A percentile compares a stretch with the other conserved stretches of the same genome.
These are phyloP conservation scores for Botrytis pseudocinerea DNA, from an alignment of 2,329 filamentous ascomycete species.

Conservation along the genomic window DNA sequence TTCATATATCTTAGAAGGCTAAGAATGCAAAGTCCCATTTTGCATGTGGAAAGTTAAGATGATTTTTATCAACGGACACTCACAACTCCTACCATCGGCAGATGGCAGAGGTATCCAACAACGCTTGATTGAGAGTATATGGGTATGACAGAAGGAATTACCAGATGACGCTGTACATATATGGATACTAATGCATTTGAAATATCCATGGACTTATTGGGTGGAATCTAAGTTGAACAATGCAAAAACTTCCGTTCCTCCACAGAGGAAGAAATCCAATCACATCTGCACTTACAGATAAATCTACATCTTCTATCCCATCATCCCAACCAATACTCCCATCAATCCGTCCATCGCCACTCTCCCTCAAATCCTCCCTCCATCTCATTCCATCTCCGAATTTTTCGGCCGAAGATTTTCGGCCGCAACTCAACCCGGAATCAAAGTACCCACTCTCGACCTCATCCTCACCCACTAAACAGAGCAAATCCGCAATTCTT, in stretches of 20 bases:
- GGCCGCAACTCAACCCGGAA: neutral
- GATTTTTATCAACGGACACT: neutral
- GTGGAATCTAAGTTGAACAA: neutral
- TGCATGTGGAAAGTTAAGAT: neutral
- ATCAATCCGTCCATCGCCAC: too few species aligned
- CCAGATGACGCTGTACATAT: neutral
- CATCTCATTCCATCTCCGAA: neutral
- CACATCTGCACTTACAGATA: neutral
- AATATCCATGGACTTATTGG: neutral
- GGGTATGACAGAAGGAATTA: neutral
- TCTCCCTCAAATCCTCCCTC: rapidly evolving
- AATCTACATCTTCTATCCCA: neutral
- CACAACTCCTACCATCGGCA: neutral
- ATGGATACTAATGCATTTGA: neutral
- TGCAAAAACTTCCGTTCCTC: neutral
- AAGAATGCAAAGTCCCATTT: neutral
- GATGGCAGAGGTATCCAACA: neutral
- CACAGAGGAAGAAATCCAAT: neutral
- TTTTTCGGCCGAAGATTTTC: conserved; percentile 1
- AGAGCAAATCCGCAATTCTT: neutral
- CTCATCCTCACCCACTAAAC: neutral
- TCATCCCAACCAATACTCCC: neutral
- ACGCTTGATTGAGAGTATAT: neutral
- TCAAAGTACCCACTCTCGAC: neutral
- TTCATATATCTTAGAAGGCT: neutral